Percentiles rank a stretch among this genome's conserved stretches.
Evolutionary conservation across 1,284 basidiomycete genomes (phyloP).

Genomic region (Testicularia cyperi): DNA sequence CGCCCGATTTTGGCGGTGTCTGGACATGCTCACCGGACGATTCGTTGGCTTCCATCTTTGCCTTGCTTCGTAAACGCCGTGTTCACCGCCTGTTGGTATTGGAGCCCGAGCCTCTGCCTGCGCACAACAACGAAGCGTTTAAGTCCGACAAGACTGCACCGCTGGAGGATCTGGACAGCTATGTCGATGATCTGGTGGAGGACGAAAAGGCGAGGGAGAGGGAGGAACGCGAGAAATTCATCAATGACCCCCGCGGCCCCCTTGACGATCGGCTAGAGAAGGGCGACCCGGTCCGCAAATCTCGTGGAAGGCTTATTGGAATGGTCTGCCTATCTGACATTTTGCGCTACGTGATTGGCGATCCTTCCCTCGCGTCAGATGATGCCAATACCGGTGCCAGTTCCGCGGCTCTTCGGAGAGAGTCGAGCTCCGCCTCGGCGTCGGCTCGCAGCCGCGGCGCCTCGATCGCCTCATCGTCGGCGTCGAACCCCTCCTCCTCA

Average conservation of each 20-base stretch:
- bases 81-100: slow-evolving; percentile 74
- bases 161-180: slow-evolving; percentile 25
- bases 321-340: slow-evolving; percentile 56
- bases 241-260: slow-evolving; percentile 3
- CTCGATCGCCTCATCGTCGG: not conserved
- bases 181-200: slow-evolving; percentile 19
- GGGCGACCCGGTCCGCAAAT: slow-evolving; percentile 31
- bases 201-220: slow-evolving; percentile 9
- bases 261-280: slow-evolving; percentile 33
- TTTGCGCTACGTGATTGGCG: slow-evolving; percentile 53
- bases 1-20: slow-evolving; percentile 89
- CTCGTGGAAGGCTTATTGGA: slow-evolving; percentile 45
- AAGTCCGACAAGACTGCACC: slow-evolving; percentile 12
- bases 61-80: slow-evolving; percentile 86
- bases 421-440: not conserved
- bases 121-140: not conserved
- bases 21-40: slow-evolving; percentile 92
- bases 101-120: slow-evolving; percentile 25
- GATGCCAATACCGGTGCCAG: too few species aligned
- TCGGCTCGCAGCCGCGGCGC: not conserved
- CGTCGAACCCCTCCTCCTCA: too few species aligned
- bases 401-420: not conserved
- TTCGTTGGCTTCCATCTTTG: slow-evolving; percentile 86
- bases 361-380: too few species aligned
- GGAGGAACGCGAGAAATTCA: slow-evolving; percentile 1